These are phyloP conservation scores for Candida oleophila DNA, from an alignment of 805 yeast genomes.

Conservation along the genomic window DNA sequence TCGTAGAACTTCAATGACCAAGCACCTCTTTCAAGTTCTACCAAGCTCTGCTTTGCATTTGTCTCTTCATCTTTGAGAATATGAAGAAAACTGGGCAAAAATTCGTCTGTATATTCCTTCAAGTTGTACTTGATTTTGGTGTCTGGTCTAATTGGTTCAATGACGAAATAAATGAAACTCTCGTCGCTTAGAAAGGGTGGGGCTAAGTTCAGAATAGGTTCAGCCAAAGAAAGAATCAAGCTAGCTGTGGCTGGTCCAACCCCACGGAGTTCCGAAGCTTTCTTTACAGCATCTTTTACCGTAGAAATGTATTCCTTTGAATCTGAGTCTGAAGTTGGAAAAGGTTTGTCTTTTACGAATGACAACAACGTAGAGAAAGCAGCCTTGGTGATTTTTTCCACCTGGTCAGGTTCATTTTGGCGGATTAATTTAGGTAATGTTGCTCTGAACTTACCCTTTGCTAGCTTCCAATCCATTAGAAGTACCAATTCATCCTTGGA, in stretches of 20 bases:
- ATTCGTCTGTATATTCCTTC: constrained; percentile 42
- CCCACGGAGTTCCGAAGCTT: constrained; percentile 38
- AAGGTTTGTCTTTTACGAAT: not conserved
- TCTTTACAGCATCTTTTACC: constrained; percentile 25
- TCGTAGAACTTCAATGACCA: constrained; percentile 37
- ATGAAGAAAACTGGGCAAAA: constrained; percentile 21
- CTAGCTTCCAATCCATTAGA: constrained; percentile 50
- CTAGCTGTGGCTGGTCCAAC: constrained; percentile 55
- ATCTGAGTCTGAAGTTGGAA: not conserved
- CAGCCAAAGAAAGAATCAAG: constrained; percentile 36
- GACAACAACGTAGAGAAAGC: constrained; percentile 17
- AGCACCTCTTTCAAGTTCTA: constrained; percentile 30
- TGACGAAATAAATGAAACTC: constrained; percentile 36
- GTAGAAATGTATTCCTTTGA: constrained; percentile 14
- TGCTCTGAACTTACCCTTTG: constrained; percentile 46
- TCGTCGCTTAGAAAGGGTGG: constrained; percentile 54
- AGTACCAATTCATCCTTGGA: constrained; percentile 39
- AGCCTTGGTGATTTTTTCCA: constrained; percentile 25
- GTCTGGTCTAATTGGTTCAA: constrained; percentile 19
- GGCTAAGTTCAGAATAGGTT: constrained; percentile 18
- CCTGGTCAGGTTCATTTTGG: constrained; percentile 31
- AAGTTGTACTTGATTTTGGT: constrained; percentile 40
- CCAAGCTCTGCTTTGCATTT: constrained; percentile 7
- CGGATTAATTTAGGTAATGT: constrained; percentile 40
- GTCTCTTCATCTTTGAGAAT: constrained; percentile 7